phyloP scores from a whole-genome alignment of 176 grass and related monocot genomes.

The Bonia amplexicaulis region DNA sequence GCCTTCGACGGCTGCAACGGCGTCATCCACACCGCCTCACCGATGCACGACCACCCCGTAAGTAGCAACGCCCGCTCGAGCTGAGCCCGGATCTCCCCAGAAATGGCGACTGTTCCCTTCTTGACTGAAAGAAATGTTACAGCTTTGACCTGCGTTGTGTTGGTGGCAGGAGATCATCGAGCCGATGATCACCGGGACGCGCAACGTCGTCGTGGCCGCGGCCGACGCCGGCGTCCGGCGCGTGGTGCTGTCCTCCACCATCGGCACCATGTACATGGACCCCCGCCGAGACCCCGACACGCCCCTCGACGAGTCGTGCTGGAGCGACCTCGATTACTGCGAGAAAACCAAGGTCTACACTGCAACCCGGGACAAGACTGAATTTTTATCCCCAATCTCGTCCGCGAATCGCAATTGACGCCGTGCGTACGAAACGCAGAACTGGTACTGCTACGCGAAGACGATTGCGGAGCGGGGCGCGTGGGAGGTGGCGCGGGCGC shows the following conservation, averaged over 20 bases:
- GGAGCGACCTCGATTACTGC: slow-evolving; percentile 69
- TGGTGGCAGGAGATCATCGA: slow-evolving; percentile 42
- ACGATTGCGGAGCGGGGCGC: slow-evolving; percentile 44
- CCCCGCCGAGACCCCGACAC: slow-evolving; percentile 38
- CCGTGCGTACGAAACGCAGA: slow-evolving; percentile 7
- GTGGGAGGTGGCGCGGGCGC: slow-evolving; percentile 32
- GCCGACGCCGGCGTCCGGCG: slow-evolving; percentile 47
- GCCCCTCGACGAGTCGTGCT: slow-evolving; percentile 42
- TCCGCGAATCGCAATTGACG: not conserved
- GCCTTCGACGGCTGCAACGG: slow-evolving; percentile 58
- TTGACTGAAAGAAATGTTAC: not conserved
- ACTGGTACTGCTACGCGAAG: slow-evolving; percentile 72
- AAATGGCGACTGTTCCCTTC: not conserved
- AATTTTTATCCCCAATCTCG: not conserved
- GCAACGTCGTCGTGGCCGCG: slow-evolving; percentile 45
- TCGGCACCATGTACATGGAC: slow-evolving; percentile 70
- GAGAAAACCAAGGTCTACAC: slow-evolving; percentile 41
- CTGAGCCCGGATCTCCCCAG: not conserved
- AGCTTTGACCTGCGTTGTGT: no score
- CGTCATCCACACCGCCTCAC: slow-evolving; percentile 70
- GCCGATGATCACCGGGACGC: slow-evolving; percentile 48
- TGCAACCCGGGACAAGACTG: not conserved
- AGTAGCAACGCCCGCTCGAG: not conserved
- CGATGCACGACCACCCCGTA: slow-evolving; percentile 59
- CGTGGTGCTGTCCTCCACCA: slow-evolving; percentile 55